Conservation (phyloP, 345 rosid species). For the Gossypium longicalyx region DNA sequence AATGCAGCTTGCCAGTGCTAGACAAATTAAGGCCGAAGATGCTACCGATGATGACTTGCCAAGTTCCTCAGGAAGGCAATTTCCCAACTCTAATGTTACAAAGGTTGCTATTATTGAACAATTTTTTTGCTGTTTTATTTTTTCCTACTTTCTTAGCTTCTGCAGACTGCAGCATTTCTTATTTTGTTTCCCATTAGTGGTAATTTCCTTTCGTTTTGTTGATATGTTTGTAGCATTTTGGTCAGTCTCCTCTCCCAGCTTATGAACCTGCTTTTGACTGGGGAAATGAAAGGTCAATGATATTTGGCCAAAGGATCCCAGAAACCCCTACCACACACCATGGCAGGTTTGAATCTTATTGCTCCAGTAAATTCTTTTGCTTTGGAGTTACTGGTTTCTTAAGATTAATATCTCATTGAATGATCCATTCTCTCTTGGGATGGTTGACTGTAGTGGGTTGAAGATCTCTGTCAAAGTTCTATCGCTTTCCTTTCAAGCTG, state of each 20-base stretch:
- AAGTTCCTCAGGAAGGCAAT: constrained; percentile 77
- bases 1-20: constrained; percentile 71
- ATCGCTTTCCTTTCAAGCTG: constrained; percentile 85
- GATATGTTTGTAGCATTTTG: constrained; percentile 64
- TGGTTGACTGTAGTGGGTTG: constrained; percentile 61
- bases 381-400: neutral
- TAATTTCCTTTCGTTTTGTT: constrained; percentile 13
- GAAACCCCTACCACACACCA: constrained; percentile 61
- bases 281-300: constrained; percentile 92
- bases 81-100: constrained; percentile 43
- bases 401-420: neutral
- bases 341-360: constrained; percentile 50
- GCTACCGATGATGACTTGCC: constrained; percentile 64
- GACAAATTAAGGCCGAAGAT: constrained; percentile 59
- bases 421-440: constrained; percentile 16
- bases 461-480: constrained; percentile 89
- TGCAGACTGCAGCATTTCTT: neutral
- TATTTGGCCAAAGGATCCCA: constrained; percentile 86
- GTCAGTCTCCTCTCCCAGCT: constrained; percentile 89
- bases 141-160: neutral
- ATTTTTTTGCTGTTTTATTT: neutral
- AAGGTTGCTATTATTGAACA: constrained; percentile 34
- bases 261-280: constrained; percentile 99
- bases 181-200: neutral
- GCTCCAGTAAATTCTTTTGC: neutral